phyloP scores from a whole-genome alignment of 2,329 filamentous ascomycete species.

The Aureobasidium subglaciale region DNA sequence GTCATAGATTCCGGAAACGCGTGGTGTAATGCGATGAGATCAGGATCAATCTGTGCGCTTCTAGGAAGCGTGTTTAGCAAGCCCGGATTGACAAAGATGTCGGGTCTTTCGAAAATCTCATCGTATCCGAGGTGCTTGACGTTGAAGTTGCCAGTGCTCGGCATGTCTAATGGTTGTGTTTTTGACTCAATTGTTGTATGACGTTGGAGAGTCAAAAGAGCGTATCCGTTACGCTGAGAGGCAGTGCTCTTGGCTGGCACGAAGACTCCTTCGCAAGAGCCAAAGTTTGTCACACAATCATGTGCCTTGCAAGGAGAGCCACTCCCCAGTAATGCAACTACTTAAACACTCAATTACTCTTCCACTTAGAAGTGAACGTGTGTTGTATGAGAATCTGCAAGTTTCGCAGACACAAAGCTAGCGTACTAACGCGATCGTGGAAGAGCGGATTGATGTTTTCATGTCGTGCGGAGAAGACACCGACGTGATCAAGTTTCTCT shows the following conservation, averaged over 20 bases:
- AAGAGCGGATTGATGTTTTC: too few relatives aligned
- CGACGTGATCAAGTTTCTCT: not conserved
- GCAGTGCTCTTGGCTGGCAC: conserved; percentile 9
- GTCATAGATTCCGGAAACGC: conserved; percentile 49
- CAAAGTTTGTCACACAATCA: too few relatives aligned
- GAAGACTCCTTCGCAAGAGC: too few relatives aligned
- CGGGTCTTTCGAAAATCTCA: not conserved
- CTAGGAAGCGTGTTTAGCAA: not conserved
- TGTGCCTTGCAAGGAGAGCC: too few relatives aligned
- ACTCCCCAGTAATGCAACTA: too few relatives aligned
- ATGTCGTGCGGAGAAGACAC: not conserved
- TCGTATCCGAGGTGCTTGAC: not conserved
- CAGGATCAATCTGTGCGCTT: not conserved
- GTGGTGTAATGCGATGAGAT: conserved; percentile 3
- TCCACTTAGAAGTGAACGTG: too few relatives aligned
- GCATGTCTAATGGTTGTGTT: not conserved
- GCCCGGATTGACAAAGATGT: not conserved
- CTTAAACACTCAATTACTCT: too few relatives aligned
- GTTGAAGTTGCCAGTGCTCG: not conserved
- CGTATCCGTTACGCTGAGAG: not conserved
- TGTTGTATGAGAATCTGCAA: too few relatives aligned
- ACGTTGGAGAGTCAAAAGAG: not conserved
- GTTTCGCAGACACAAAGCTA: too few relatives aligned
- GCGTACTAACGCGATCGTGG: too few relatives aligned
- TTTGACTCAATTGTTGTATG: not conserved